These are phyloP conservation scores for Agarophyton chilense DNA, from an alignment of 23 red algal species.

Conservation along the genomic window DNA sequence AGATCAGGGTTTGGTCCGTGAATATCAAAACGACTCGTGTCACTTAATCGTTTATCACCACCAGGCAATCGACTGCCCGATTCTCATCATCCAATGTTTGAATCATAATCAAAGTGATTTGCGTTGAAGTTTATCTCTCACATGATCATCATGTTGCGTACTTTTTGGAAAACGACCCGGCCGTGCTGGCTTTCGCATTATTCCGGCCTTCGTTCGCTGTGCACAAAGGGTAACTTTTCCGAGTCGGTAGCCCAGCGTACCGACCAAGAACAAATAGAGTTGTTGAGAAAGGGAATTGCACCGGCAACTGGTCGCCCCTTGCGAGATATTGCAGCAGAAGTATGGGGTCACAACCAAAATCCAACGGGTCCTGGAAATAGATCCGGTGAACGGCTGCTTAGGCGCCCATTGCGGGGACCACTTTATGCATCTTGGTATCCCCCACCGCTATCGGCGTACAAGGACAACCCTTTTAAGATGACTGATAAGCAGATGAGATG, in stretches of 20 bases:
- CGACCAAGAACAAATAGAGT: conserved; percentile 11
- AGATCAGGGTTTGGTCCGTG: too few relatives aligned
- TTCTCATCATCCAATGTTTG: not conserved
- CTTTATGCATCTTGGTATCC: conserved; percentile 70
- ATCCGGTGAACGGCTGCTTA: conserved; percentile 46
- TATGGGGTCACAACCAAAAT: conserved; percentile 45
- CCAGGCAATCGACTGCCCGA: not conserved
- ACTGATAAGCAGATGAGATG: conserved; percentile 71
- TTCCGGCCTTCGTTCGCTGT: not conserved
- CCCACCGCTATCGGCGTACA: not conserved
- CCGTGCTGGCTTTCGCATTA: not conserved
- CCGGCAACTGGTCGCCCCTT: conserved; percentile 50
- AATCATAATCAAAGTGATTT: not conserved
- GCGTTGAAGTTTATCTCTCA: not conserved
- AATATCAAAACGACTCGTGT: too few relatives aligned
- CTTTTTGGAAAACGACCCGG: not conserved
- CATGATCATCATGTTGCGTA: not conserved
- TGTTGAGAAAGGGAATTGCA: conserved; percentile 12
- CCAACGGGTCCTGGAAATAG: conserved; percentile 56
- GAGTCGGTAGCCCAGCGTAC: not conserved
- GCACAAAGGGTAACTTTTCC: not conserved
- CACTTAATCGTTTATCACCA: too few relatives aligned
- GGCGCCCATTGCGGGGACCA: conserved; percentile 41
- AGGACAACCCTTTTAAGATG: conserved; percentile 42
- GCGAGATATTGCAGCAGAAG: conserved; percentile 32